These are phyloP conservation scores for Agrocybe praecox DNA, from an alignment of 768 basidiomycete genomes.

Conservation along the genomic window DNA sequence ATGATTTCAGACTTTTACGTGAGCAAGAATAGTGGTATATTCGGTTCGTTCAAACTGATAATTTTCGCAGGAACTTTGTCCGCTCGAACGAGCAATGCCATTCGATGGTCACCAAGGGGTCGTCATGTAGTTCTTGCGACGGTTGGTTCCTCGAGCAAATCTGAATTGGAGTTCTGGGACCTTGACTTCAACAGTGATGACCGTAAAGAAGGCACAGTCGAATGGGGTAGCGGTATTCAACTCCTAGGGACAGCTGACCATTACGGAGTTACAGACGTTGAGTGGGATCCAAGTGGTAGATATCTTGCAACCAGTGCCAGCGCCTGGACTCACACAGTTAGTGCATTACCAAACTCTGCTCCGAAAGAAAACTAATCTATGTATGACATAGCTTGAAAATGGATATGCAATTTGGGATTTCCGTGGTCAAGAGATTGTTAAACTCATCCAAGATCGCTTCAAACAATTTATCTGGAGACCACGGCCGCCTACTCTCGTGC, in stretches of 20 bases:
- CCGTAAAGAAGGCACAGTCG: constrained; percentile 56
- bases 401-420: constrained; percentile 98
- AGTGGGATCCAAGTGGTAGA: constrained; percentile 98
- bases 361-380: background rate
- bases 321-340: constrained; percentile 91
- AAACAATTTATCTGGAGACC: constrained; percentile 99
- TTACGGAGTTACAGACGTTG: constrained; percentile 95
- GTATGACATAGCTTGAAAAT: constrained; percentile 81
- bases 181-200: constrained; percentile 85
- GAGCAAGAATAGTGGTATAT: constrained; percentile 24
- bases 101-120: constrained; percentile 96
- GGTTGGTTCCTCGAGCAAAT: constrained; percentile 93
- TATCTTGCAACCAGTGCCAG: constrained; percentile 93
- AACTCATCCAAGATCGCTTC: constrained; percentile 89
- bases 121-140: constrained; percentile 96
- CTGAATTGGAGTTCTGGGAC: constrained; percentile 99
- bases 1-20: constrained; percentile 93
- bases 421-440: constrained; percentile 93
- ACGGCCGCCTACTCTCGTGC: constrained; percentile 84
- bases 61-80: constrained; percentile 65
- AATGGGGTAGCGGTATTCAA: constrained; percentile 88
- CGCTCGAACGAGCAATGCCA: constrained; percentile 86
- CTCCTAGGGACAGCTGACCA: constrained; percentile 88
- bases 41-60: background rate
- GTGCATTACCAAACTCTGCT: constrained; percentile 1